Base-by-base conservation (phyloP, 345 rosid species). In the Citrus maxima region DNA sequence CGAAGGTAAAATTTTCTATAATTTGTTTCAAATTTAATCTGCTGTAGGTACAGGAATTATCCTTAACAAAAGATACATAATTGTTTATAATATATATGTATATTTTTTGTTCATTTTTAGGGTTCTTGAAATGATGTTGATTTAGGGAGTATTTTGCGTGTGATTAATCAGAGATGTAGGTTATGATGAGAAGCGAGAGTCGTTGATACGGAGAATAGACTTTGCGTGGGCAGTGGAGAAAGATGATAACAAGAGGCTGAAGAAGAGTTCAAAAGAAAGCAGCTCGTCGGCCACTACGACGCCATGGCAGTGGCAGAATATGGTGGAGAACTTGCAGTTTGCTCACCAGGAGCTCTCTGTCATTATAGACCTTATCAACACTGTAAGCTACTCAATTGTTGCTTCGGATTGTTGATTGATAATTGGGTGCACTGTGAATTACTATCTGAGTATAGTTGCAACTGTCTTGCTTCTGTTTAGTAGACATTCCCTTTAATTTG, bases 271-370 rank as follows among this genome's bases (percentile, higher is more conserved):
- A 1, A 93, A 89, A 64, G 96, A 91, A 78, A 86, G 86, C 81
- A 30, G 85, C 35, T 82, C 84, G 0, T 19, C 81, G 0, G 13
- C 61, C 13, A 21, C 89, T 13, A 77, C 91, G 21, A 77, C 90
- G 30, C 88, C 90, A 1, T 93, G 84, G 92, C 89, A 85, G 61
- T 95, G 96, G 98, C 92, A 93, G 80, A 85, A 91, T 84, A 92
- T 93, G 98, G 91, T 90, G 42, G 97, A 95, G 90, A 95, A 95
- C 78, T 83, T 95, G 89, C 92, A 86, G 74, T 81, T 91, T 81
- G 99, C 97, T 88, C 91, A 91, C 65, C 98, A 95, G 85, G 98
- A 95, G 90, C 94, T 95, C 54, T 86, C 94, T 19, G 97, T 95
- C 37, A 85, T 95, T 78, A 79, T 92, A 32, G 98, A 95, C 88